Base-by-base conservation (phyloP, 768 basidiomycete species). In the Kwoniella heveanensis region DNA sequence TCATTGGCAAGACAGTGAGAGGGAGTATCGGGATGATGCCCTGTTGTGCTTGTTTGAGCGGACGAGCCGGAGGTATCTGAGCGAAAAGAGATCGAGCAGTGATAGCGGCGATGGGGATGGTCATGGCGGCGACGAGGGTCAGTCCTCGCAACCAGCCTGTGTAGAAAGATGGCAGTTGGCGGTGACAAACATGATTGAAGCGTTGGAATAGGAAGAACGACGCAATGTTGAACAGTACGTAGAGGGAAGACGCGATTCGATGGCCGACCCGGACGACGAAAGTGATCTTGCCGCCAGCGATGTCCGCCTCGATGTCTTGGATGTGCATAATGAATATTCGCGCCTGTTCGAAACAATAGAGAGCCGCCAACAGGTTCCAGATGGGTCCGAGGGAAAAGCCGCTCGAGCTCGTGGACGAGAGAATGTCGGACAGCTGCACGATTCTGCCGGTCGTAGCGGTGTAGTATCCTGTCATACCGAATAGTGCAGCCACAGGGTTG, bases 261-360 rank as follows among this genome's bases (percentile, higher is more conserved):
- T 65, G 58, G 19, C 69, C 69, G 4, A 71, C 24, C 24, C 65
- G 44, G 10, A 67, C 66, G 6, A 61, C 59, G 6, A 68, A 54
- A 12, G 69, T 71, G 51, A 54, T 56, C 51, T 71, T 71, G 1
- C 64, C 64, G 6, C 70, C 70, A 2, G 21, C 21, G 15, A 51
- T 62, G 39, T 71, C 70, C 13, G 67, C 67, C n/a, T 71, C 64
- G 50, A 71, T 71, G 51, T 71, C 70, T 47, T 68, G 66, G 13
- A 68, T 66, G 57, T 71, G 67, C 70, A 71, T 71, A 47, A 68
- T 64, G 63, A 71, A 60, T 27, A 71, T 68, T 27, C 70, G 47
- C n/a, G 70, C 70, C 30, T 71, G 70, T 46, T 71, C 70, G 24
- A 56, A 66, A 44, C 52, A 62, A 48, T 71, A 71, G 49, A 66